Evolutionary conservation across 1,284 basidiomycete species (phyloP).

Genomic region (Caloboletus firmus): DNA sequence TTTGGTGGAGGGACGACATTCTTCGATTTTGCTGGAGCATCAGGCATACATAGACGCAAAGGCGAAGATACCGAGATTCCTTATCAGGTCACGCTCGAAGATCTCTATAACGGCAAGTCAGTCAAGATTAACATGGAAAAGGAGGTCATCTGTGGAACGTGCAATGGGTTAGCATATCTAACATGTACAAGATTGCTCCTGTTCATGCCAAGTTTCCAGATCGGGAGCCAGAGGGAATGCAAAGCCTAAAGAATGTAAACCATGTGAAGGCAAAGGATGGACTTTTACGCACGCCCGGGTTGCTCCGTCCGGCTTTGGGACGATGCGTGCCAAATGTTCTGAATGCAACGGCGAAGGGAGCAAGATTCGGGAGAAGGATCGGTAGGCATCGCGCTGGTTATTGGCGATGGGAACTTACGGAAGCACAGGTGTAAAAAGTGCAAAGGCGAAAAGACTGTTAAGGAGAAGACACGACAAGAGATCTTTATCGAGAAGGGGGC

Average conservation of each 20-base stretch:
- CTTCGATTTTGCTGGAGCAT: constrained; percentile 55
- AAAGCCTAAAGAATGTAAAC: constrained; percentile 78
- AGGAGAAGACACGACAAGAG: constrained; percentile 87
- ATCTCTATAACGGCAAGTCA: constrained; percentile 89
- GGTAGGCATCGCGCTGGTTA: constrained; percentile 44
- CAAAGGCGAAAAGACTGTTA: constrained; percentile 82
- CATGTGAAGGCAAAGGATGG: constrained; percentile 84
- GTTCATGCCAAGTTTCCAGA: constrained; percentile 41
- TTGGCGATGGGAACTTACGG: constrained; percentile 3
- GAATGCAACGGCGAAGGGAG: constrained; percentile 82
- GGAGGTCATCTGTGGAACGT: constrained; percentile 75
- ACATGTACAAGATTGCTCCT: background rate
- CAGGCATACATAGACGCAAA: constrained; percentile 47
- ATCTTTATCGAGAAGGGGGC: constrained; percentile 89
- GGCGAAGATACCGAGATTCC: constrained; percentile 76
- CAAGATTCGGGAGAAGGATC: constrained; percentile 85
- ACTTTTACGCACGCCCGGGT: constrained; percentile 63
- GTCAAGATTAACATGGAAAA: constrained; percentile 91
- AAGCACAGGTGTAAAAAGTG: constrained; percentile 87
- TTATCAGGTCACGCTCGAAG: constrained; percentile 87
- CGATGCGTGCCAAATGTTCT: constrained; percentile 61
- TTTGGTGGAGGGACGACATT: constrained; percentile 60
- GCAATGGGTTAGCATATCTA: constrained; percentile 68
- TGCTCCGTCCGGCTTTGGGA: constrained; percentile 49
- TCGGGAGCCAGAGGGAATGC: constrained; percentile 80